Base-by-base conservation (phyloP, 352 stramenopile species). In the Pythium oligandrum region DNA sequence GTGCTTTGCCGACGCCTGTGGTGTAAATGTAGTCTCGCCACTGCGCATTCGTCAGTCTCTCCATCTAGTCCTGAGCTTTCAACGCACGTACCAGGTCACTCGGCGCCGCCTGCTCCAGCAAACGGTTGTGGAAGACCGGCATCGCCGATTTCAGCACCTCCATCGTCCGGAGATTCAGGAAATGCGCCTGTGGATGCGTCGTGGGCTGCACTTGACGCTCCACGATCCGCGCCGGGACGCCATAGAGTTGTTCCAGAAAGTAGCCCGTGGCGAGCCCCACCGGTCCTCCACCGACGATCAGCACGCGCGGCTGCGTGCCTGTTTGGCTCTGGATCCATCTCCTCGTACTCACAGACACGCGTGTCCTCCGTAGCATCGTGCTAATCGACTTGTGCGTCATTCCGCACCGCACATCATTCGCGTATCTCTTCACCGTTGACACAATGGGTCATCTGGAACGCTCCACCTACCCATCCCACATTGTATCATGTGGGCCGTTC, bases 91-190 rank as follows among this genome's bases (percentile, higher is more conserved):
- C 84, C 52, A 86, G 68, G 5, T 69, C 60, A 33, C 75, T 88
- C 11, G 81, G 73, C 3, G 81, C 79, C 3, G 83, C 81, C 33
- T 86, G 55, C 40, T 68, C 59, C 6, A 88, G 59, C 52, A 94
- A 48, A 5, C 67, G 70, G 57, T 92, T 71, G 57, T 96, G 84
- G 47, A 93, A 88, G 40, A 43, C 56, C 12, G 78, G 78, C 68
- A 93, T 81, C n/a, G 78, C 58, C 37, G 72, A 54, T 34, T 81
- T 82, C 3, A 98, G 67, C 57, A 98, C 86, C 57, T 98, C 94
- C 89, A 98, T 97, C 1, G 86, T 96, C 34, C 94, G 76, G 5
- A 96, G 73, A 60, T 98, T 98, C 36, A 98, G 78, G 70, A 97
- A 98, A 64, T 98, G 94, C 49, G 94, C 94, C 66, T 97, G 92